Evolutionary conservation across 106 monocot genomes (phyloP).

Genomic region (Narthecium ossifragum): DNA sequence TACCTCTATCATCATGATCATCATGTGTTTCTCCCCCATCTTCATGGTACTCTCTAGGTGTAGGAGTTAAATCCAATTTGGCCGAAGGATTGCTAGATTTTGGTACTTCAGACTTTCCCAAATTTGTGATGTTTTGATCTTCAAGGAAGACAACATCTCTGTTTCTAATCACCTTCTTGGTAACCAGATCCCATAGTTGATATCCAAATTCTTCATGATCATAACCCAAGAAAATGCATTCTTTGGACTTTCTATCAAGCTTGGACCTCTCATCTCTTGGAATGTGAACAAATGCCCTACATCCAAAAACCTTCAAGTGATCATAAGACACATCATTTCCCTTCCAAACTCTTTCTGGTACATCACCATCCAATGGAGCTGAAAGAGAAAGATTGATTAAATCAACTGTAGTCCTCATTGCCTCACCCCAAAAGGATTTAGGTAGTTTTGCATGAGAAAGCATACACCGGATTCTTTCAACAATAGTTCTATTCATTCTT

Average conservation of each 20-base stretch:
- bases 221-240: conserved; percentile 11
- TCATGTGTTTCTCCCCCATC: too few species aligned
- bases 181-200: not conserved
- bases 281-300: conserved; percentile 1
- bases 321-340: conserved; percentile 6
- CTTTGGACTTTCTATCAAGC: conserved; percentile 1
- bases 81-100: too few species aligned
- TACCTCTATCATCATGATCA: too few species aligned
- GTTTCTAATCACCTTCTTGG: conserved; percentile 3
- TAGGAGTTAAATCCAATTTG: too few species aligned
- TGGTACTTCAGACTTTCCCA: not conserved
- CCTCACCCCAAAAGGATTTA: conserved; percentile 11
- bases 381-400: conserved; percentile 6
- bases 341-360: conserved; percentile 1
- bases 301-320: conserved; percentile 5
- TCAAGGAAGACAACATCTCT: conserved; percentile 2
- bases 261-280: conserved; percentile 9
- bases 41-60: too few species aligned
- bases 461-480: not conserved
- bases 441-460: not conserved
- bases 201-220: conserved; percentile 7
- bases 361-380: not conserved
- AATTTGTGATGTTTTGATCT: not conserved
- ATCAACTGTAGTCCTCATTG: conserved; percentile 7
- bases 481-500: not conserved